Conservation (phyloP, 176 grass and related monocot genomes). For the Typha latifolia region DNA sequence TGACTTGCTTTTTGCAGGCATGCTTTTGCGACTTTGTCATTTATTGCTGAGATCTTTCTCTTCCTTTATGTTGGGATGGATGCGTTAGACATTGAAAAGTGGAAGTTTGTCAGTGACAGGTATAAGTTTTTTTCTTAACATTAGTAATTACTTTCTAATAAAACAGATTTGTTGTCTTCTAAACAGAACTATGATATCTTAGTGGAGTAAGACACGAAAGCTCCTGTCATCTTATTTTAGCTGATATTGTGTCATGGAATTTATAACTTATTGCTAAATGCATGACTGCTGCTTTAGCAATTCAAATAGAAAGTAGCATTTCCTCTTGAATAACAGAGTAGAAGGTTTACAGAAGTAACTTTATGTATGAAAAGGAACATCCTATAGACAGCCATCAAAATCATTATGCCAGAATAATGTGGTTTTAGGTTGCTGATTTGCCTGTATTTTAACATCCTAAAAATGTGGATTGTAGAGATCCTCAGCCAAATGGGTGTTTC, state of each 20-base stretch:
- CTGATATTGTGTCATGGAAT: not conserved
- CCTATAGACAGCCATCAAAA: no score
- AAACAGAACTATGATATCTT: not conserved
- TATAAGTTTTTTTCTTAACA: conserved; percentile 12
- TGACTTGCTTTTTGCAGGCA: conserved; percentile 35
- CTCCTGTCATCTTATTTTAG: not conserved
- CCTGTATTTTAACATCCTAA: no score
- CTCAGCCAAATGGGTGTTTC: no score
- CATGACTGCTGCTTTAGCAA: not conserved
- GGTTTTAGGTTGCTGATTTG: no score
- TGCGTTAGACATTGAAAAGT: conserved; percentile 95
- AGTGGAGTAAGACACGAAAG: not conserved
- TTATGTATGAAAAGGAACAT: no score
- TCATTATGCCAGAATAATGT: no score
- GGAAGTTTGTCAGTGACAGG: conserved; percentile 85
- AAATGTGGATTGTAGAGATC: no score
- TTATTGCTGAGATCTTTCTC: conserved; percentile 90
- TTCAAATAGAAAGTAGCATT: not conserved
- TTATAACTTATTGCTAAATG: not conserved
- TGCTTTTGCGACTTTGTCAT: conserved; percentile 91
- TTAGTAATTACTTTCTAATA: not conserved
- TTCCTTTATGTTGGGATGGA: conserved; percentile 99
- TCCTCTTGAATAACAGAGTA: not conserved
- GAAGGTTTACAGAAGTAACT: not conserved
- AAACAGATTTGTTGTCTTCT: not conserved